Evolutionary conservation across 1,139 yeast genomes (phyloP).

Genomic region (Suhomyces yuchorum): DNA sequence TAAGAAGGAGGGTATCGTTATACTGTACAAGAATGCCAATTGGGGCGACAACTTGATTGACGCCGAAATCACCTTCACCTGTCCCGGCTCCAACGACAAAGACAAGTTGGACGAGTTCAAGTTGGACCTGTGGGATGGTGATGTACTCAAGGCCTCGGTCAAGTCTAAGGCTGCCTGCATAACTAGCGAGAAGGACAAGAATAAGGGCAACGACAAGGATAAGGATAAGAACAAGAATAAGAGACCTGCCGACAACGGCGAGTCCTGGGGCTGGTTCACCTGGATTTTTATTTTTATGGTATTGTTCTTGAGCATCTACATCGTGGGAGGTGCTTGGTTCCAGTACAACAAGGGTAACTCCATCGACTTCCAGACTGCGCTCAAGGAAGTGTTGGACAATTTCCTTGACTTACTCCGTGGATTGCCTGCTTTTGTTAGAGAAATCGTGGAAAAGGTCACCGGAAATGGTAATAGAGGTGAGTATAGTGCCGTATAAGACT

Average conservation of each 20-base stretch:
- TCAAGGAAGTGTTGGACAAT: slow-evolving; percentile 75
- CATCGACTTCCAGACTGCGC: slow-evolving; percentile 53
- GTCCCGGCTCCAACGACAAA: slow-evolving; percentile 40
- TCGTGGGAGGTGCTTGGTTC: slow-evolving; percentile 81
- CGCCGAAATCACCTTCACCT: slow-evolving; percentile 55
- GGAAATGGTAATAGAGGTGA: slow-evolving; percentile 80
- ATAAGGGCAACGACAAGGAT: slow-evolving; percentile 22
- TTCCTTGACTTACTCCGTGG: slow-evolving; percentile 59
- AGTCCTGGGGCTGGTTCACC: slow-evolving; percentile 76
- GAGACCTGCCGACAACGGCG: slow-evolving; percentile 38
- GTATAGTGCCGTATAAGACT: slow-evolving; percentile 75
- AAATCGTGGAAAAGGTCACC: slow-evolving; percentile 68
- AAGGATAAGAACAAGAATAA: slow-evolving; percentile 23
- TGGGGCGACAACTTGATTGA: slow-evolving; percentile 70
- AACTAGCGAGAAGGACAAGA: slow-evolving; percentile 30
- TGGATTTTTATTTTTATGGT: slow-evolving; percentile 72
- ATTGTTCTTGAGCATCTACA: slow-evolving; percentile 67
- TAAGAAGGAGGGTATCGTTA: slow-evolving; percentile 43
- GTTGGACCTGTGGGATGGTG: slow-evolving; percentile 37
- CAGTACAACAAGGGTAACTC: slow-evolving; percentile 58
- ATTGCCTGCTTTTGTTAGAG: slow-evolving; percentile 71
- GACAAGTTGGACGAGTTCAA: slow-evolving; percentile 23
- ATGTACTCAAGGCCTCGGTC: slow-evolving; percentile 28
- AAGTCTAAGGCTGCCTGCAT: slow-evolving; percentile 43
- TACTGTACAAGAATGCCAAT: slow-evolving; percentile 54